Base-by-base conservation (phyloP, 2,329 filamentous ascomycete genomes). In the Penicillium rolfsii region DNA sequence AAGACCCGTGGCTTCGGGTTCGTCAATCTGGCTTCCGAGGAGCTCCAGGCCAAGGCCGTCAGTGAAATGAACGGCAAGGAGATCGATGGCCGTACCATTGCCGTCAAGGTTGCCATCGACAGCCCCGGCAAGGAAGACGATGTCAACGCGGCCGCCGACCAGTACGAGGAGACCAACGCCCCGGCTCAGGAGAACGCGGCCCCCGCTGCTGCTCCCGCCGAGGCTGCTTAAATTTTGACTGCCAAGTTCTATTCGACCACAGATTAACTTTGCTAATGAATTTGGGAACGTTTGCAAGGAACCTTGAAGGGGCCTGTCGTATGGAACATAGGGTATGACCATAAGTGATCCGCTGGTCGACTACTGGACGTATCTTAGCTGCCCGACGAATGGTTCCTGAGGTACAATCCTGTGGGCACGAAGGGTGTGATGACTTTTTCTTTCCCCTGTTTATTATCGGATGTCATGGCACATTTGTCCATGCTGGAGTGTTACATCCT, bases 1-100 rank as follows among this genome's bases (percentile, higher is more conserved):
- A 99, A 99, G 89, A 95, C 95, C 64, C 95, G 95, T 84, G 95
- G 95, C 69, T 99, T 99, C 79, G 95, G 95, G 70, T 99, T 99
- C 79, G 95, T 99, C 66, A 98, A 93, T 63, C 89, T 99, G 64
- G 90, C 90, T 66, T 96, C 92, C 19, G 94, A 99, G 85, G 93
- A 97, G 81, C 82, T 94, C 74, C 95, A 99, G 86, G 89, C 96
- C 83, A 97, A 97, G 90, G 95, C 95, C 68, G 96, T 97, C 69
- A 77, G 83, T 56, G 95, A 99, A 85, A 99, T 99, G 95, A 97
- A 99, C 82, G 95, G 93, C 82, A 98, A 97, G 88, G 91, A 97
- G 79, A 95, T 99, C 70, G 95, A 98, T 80, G 95, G 94, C 67
- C 94, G 95, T 75, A 94, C 98, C 84, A 99, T 99, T 72, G 95